A percentile compares a stretch with the other conserved stretches of the same genome.
Conservation (phyloP, 208 protist species). For the Angomonas ambiguus region DNA sequence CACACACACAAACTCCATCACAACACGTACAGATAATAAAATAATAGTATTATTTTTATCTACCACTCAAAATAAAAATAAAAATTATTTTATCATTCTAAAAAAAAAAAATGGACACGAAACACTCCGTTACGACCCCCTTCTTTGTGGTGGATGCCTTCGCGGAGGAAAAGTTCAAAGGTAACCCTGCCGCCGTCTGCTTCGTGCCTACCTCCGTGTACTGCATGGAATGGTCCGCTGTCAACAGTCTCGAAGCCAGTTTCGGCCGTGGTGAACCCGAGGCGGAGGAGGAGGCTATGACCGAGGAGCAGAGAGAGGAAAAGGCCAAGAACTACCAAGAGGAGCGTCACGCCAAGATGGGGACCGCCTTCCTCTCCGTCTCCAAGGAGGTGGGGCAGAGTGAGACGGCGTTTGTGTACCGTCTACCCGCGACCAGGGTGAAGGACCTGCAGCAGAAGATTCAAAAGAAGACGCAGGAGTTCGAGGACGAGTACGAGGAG, state of each 20-base stretch:
- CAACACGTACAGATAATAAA: background rate
- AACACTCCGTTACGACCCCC: slow-evolving; percentile 9
- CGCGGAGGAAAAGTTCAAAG: slow-evolving; percentile 45
- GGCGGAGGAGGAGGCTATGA: slow-evolving; percentile 20
- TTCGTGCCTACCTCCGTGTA: slow-evolving; percentile 30
- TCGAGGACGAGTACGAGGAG: slow-evolving; percentile 13
- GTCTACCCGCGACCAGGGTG: slow-evolving; percentile 47
- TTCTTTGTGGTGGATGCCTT: slow-evolving; percentile 70
- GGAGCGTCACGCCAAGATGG: slow-evolving; percentile 48
- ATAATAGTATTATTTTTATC: background rate
- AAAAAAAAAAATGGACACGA: slow-evolving; percentile 2
- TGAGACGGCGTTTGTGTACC: slow-evolving; percentile 73
- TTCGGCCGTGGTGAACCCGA: slow-evolving; percentile 50
- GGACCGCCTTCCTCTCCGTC: slow-evolving; percentile 43
- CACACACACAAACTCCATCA: too few relatives aligned
- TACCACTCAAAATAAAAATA: slow-evolving; percentile 2
- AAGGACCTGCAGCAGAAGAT: slow-evolving; percentile 49
- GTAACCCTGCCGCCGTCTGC: slow-evolving; percentile 62
- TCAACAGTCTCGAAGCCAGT: slow-evolving; percentile 56
- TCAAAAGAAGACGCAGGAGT: slow-evolving; percentile 30
- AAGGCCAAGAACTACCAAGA: slow-evolving; percentile 38
- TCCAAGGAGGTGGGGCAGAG: slow-evolving; percentile 58
- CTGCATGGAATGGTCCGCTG: slow-evolving; percentile 18
- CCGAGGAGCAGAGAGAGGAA: slow-evolving; percentile 10
- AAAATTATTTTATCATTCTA: background rate